phyloP scores from a whole-genome alignment of 2,329 filamentous ascomycete genomes.

The Colletotrichum lini region DNA sequence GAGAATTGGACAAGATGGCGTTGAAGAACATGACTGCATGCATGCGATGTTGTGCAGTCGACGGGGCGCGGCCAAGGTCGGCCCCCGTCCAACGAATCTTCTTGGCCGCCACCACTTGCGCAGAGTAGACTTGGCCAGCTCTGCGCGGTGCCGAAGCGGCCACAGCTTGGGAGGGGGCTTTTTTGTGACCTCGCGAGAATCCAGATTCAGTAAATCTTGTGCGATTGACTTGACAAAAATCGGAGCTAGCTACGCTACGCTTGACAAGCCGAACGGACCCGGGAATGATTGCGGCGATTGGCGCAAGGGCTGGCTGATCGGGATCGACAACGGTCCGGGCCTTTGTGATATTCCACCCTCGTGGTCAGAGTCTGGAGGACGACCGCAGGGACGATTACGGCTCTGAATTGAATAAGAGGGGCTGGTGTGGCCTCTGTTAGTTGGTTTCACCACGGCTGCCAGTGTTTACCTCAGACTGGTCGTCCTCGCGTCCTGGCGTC shows the following conservation, averaged over 20 bases:
- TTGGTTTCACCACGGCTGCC: constrained; percentile 35
- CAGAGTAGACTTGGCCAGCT: background rate
- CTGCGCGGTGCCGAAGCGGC: background rate
- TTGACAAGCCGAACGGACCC: constrained; percentile 27
- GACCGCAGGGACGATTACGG: background rate
- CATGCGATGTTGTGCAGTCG: background rate
- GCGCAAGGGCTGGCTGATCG: constrained; percentile 10
- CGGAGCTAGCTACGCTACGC: constrained; percentile 8
- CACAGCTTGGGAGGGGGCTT: background rate
- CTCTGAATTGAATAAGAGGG: constrained; percentile 28
- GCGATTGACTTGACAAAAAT: constrained; percentile 3
- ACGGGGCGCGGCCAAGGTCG: background rate
- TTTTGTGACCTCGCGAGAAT: background rate
- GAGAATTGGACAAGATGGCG: constrained; percentile 2
- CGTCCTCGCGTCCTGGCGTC: constrained; percentile 34
- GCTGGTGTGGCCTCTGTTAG: constrained; percentile 16
- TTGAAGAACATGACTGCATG: constrained; percentile 14
- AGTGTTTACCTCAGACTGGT: constrained; percentile 21
- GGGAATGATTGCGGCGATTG: constrained; percentile 17
- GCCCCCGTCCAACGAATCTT: background rate
- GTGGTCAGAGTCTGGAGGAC: constrained; percentile 3
- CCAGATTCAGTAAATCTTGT: background rate
- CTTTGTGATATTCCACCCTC: constrained; percentile 26
- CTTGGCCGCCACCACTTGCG: constrained; percentile 1
- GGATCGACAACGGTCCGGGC: constrained; percentile 27